Percentiles rank a stretch among this genome's conserved stretches.
Conservation (phyloP, 2,329 filamentous ascomycete species). For the Penicillium sp. region DNA sequence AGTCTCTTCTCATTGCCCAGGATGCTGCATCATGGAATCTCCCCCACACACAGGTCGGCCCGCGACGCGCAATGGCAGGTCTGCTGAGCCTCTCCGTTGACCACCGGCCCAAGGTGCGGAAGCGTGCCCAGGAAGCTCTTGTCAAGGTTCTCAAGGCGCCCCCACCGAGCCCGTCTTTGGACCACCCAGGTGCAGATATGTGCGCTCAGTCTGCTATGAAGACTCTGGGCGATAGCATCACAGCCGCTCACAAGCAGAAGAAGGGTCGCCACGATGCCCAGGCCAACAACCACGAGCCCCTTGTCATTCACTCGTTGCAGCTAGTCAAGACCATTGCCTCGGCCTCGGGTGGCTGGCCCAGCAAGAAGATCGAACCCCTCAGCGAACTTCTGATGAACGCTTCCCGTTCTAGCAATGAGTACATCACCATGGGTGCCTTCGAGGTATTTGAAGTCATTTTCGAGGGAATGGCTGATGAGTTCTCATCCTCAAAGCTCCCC, state of each 20-base stretch:
- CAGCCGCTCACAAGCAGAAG: conserved; percentile 66
- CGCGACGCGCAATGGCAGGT: conserved; percentile 80
- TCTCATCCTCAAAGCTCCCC: conserved; percentile 84
- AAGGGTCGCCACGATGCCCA: conserved; percentile 47
- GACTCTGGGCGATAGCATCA: conserved; percentile 69
- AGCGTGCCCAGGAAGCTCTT: conserved; percentile 86
- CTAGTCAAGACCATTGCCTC: conserved; percentile 84
- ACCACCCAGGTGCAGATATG: conserved; percentile 94
- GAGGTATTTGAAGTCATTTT: conserved; percentile 98
- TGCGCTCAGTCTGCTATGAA: conserved; percentile 87
- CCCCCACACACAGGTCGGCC: conserved; percentile 76
- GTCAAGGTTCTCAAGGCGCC: conserved; percentile 77
- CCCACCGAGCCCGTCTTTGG: conserved; percentile 84
- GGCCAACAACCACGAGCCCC: conserved; percentile 67
- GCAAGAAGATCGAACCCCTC: conserved; percentile 86
- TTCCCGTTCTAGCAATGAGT: conserved; percentile 86
- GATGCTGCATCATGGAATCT: conserved; percentile 86
- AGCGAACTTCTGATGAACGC: conserved; percentile 88
- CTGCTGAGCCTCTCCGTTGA: conserved; percentile 82
- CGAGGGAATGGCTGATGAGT: conserved; percentile 80
- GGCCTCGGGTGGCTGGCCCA: conserved; percentile 91
- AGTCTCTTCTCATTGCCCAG: conserved; percentile 86
- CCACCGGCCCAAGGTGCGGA: conserved; percentile 86
- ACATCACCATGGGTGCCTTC: conserved; percentile 92
- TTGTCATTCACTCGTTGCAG: conserved; percentile 86